These are phyloP conservation scores for Sclerotinia glacialis DNA, from an alignment of 2,329 filamentous ascomycete species.

Conservation along the genomic window DNA sequence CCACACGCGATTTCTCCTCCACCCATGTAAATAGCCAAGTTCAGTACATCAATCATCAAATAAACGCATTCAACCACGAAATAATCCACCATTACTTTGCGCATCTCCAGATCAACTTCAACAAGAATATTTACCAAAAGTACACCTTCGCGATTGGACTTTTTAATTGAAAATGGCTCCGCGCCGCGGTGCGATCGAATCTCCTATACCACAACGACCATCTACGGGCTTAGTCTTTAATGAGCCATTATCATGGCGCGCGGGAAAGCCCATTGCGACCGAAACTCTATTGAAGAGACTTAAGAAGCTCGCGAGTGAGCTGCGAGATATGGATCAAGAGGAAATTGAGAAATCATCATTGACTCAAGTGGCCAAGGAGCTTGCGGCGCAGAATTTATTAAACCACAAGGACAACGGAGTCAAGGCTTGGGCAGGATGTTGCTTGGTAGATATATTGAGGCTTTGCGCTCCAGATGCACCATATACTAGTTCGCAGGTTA, in stretches of 20 bases:
- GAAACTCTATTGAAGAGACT: slow-evolving; percentile 79
- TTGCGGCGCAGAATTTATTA: slow-evolving; percentile 77
- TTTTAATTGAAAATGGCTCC: slow-evolving; percentile 36
- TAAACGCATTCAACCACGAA: slow-evolving; percentile 4
- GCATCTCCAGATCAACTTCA: not conserved
- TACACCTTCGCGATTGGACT: slow-evolving; percentile 16
- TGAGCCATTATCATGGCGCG: slow-evolving; percentile 84
- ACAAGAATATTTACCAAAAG: not conserved
- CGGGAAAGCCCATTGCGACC: slow-evolving; percentile 83
- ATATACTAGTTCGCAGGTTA: slow-evolving; percentile 84
- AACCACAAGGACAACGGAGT: slow-evolving; percentile 93
- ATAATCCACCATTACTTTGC: not conserved
- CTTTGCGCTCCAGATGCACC: slow-evolving; percentile 94
- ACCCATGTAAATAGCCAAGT: slow-evolving; percentile 16
- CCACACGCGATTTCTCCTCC: slow-evolving; percentile 19
- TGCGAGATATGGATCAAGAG: slow-evolving; percentile 84
- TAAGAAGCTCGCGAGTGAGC: slow-evolving; percentile 75
- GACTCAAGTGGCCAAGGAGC: slow-evolving; percentile 76
- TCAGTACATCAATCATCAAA: slow-evolving; percentile 12
- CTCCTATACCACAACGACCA: slow-evolving; percentile 35
- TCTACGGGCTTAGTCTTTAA: slow-evolving; percentile 67
- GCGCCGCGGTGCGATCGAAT: slow-evolving; percentile 38
- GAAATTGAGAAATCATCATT: slow-evolving; percentile 81
- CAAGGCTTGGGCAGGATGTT: slow-evolving; percentile 82
- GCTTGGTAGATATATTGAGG: slow-evolving; percentile 87